phyloP scores from a whole-genome alignment of 2,329 filamentous ascomycete species.

The Epichloe aotearoae region DNA sequence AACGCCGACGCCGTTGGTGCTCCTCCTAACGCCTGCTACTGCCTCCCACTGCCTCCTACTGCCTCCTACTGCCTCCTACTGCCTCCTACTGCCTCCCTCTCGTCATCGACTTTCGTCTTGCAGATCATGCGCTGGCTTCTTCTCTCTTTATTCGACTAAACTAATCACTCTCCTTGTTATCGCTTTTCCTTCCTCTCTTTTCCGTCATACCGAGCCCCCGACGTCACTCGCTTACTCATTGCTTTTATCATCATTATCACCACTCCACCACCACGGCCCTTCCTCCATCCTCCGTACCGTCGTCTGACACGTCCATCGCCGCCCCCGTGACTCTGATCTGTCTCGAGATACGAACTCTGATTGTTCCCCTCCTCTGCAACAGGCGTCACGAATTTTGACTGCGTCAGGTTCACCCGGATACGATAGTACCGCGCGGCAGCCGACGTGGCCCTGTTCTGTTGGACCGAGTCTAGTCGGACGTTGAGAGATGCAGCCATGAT shows the following conservation, averaged over 20 bases:
- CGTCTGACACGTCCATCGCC: neutral
- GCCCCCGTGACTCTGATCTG: neutral
- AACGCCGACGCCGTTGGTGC: too few species aligned
- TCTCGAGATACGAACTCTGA: neutral
- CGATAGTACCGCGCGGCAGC: too few species aligned
- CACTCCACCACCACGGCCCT: neutral
- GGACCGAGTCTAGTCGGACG: too few species aligned
- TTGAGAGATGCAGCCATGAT: slow-evolving; percentile 23
- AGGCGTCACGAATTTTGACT: neutral
- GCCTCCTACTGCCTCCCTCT: slow-evolving; percentile 1
- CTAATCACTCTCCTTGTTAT: neutral
- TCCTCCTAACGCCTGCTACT: too few species aligned
- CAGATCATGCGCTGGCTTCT: slow-evolving; percentile 1
- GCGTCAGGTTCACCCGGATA: neutral
- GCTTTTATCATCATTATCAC: neutral
- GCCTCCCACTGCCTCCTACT: neutral
- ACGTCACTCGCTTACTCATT: slow-evolving; percentile 2
- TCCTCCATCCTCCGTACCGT: neutral
- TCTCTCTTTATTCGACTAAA: slow-evolving; percentile 1
- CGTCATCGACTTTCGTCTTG: slow-evolving; percentile 2
- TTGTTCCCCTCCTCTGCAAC: neutral
- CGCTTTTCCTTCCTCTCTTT: neutral
- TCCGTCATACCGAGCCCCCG: neutral
- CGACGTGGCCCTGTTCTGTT: too few species aligned
- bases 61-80: too few species aligned